Evolutionary conservation across 2,329 filamentous ascomycete species (phyloP).

Genomic region (Pseudophaeomoniella oleicola): DNA sequence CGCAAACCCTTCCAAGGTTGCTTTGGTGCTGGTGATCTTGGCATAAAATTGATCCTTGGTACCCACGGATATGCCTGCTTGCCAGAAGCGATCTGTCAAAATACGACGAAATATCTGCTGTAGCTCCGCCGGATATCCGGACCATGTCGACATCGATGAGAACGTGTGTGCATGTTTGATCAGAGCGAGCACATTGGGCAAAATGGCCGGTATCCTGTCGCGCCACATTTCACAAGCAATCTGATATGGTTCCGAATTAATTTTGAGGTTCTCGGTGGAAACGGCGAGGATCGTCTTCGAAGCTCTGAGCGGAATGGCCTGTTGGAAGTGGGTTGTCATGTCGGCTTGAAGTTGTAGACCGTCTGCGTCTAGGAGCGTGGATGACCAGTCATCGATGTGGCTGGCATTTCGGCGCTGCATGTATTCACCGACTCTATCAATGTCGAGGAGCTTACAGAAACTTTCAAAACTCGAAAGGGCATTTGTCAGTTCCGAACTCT

Average conservation of each 20-base stretch:
- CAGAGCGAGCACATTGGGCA: constrained; percentile 76
- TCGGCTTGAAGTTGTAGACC: constrained; percentile 66
- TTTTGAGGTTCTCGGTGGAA: constrained; percentile 77
- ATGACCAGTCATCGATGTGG: constrained; percentile 68
- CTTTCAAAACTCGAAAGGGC: constrained; percentile 59
- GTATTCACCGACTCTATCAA: constrained; percentile 71
- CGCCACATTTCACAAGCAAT: constrained; percentile 74
- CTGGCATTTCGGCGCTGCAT: constrained; percentile 59
- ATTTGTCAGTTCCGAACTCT: constrained; percentile 50
- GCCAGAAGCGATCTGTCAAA: constrained; percentile 92
- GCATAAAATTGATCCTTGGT: constrained; percentile 96
- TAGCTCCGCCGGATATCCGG: constrained; percentile 59
- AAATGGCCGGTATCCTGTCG: constrained; percentile 62
- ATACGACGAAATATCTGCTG: constrained; percentile 65
- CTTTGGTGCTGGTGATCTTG: constrained; percentile 74
- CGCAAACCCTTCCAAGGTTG: constrained; percentile 81
- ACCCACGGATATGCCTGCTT: constrained; percentile 88
- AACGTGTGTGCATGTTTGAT: constrained; percentile 81
- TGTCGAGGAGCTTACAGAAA: constrained; percentile 66
- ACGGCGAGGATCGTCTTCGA: constrained; percentile 89
- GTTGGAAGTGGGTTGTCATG: constrained; percentile 58
- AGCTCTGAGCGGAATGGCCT: constrained; percentile 60
- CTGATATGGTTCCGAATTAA: constrained; percentile 55
- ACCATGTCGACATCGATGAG: constrained; percentile 77
- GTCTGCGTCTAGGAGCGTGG: constrained; percentile 59